Conservation (phyloP, 2,329 filamentous ascomycete species). For the Cephalotrichum gorgonifer region DNA sequence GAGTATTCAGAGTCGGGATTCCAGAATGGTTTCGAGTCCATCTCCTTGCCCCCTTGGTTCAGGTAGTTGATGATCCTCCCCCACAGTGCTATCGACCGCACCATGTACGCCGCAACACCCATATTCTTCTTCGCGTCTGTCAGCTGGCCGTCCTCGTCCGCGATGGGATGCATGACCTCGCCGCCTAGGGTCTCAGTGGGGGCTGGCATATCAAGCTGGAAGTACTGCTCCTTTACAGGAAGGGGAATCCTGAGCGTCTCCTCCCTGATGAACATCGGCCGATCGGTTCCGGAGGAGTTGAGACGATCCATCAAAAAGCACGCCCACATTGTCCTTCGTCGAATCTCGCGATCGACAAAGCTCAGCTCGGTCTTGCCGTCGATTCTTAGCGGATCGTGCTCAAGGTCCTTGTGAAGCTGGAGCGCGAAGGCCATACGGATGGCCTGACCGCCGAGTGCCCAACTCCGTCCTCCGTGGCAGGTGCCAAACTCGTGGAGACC, state of each 20-base stretch:
- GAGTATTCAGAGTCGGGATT: conserved; percentile 67
- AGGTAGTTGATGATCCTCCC: conserved; percentile 82
- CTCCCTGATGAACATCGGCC: conserved; percentile 84
- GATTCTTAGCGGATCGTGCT: conserved; percentile 65
- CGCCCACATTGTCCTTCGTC: conserved; percentile 93
- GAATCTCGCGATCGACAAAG: conserved; percentile 87
- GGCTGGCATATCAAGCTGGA: conserved; percentile 82
- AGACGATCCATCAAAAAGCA: conserved; percentile 97
- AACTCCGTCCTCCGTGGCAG: conserved; percentile 89
- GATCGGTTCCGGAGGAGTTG: conserved; percentile 88
- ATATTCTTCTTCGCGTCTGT: conserved; percentile 70
- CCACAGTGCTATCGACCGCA: conserved; percentile 79
- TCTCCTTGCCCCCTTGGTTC: conserved; percentile 78
- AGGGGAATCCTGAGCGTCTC: conserved; percentile 82
- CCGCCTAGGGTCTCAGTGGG: conserved; percentile 77
- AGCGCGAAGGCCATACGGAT: conserved; percentile 95
- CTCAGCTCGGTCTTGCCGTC: conserved; percentile 58
- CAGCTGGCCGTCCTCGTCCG: conserved; percentile 52
- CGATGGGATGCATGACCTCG: conserved; percentile 50
- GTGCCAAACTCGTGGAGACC: conserved; percentile 94
- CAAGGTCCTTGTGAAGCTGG: conserved; percentile 84
- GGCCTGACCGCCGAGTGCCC: conserved; percentile 90
- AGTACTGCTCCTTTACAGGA: conserved; percentile 82
- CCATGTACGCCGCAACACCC: conserved; percentile 87
- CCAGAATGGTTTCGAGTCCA: conserved; percentile 72